Conservation (phyloP, 2,329 filamentous ascomycete species). For the Ophiocordyceps sinensis region DNA sequence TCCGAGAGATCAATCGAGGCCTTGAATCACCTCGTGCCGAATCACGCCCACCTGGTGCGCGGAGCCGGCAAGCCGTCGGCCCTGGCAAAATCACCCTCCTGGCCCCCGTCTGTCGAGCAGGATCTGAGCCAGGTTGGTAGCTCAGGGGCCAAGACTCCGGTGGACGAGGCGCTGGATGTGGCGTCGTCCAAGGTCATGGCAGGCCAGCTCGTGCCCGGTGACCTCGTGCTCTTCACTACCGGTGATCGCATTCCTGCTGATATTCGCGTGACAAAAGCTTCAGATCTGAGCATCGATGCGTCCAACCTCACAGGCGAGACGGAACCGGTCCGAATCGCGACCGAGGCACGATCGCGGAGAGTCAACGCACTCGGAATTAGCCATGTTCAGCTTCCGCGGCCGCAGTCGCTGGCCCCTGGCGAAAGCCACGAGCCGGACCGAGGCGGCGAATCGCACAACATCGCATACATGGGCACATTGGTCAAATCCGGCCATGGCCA, state of each 20-base stretch:
- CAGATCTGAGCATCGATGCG: constrained; percentile 86
- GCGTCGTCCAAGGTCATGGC: constrained; percentile 78
- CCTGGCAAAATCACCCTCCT: constrained; percentile 24
- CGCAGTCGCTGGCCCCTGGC: constrained; percentile 28
- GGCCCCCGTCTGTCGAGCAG: constrained; percentile 31
- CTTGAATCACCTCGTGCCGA: constrained; percentile 82
- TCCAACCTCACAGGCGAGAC: constrained; percentile 97
- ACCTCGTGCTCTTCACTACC: constrained; percentile 85
- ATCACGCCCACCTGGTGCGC: constrained; percentile 89
- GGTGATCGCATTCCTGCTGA: constrained; percentile 95
- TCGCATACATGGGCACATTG: constrained; percentile 95
- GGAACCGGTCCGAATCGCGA: constrained; percentile 70
- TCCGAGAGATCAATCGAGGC: constrained; percentile 97
- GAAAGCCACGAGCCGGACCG: constrained; percentile 42
- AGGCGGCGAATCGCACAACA: constrained; percentile 67
- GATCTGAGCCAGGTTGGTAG: constrained; percentile 26
- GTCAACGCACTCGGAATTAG: constrained; percentile 13
- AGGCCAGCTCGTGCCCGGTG: constrained; percentile 74
- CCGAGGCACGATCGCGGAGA: constrained; percentile 35
- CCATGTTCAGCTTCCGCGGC: constrained; percentile 13
- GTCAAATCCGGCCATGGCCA: constrained; percentile 92
- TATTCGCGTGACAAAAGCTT: constrained; percentile 79
- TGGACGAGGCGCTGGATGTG: constrained; percentile 51
- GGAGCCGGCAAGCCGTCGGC: constrained; percentile 25
- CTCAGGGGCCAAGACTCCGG: constrained; percentile 41